Base-by-base conservation (phyloP, 192 early-diverging fungal genomes). In the Coemansia interrupta region DNA sequence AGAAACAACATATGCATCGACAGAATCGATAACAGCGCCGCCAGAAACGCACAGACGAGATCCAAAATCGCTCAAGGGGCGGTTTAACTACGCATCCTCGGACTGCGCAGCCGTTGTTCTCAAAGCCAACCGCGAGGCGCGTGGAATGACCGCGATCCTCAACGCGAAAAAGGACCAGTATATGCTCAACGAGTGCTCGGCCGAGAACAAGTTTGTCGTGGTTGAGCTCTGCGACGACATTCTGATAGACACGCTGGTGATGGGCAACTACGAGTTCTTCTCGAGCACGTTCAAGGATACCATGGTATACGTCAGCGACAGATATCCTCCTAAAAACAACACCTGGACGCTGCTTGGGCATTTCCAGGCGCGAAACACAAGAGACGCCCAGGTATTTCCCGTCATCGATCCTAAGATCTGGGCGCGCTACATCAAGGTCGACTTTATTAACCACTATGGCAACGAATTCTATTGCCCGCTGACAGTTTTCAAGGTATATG, bases 191-290 rank as follows among this genome's bases (percentile, higher is more conserved):
- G 82, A 84, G 63, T 99, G 97, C 75, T 67, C 81, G 13, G 85
- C 89, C 4, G 29, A 47, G 19, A 68, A 76, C 17, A 92, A 92
- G 56, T 94, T 88, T 70, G 87, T 97, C 1, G 85, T 92, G n/a
- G 82, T 97, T 13, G 92, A 96, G 73, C 83, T 99, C 5, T 99
- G 97, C 72, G 87, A 97, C 61, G 89, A 89, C 18, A 95, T 97
- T 54, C 69, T 96, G 5, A 87, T 99, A 19, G 91, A 96, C 69
- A 85, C 91, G 2, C 64, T 99, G 51, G 84, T 89, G 14, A 64
- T 99, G 42, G 97, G 90, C 47, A 97, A 97, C 72, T 95, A 89
- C 63, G 97, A 99, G 73, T 95, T 96, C 66, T 99, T 99, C 63
- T 92, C 90, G 0, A 91, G 89, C 45, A 96, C 89, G 1, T 96